Evolutionary conservation across 306 rosid genomes (phyloP).

Genomic region (Urtica urens): DNA sequence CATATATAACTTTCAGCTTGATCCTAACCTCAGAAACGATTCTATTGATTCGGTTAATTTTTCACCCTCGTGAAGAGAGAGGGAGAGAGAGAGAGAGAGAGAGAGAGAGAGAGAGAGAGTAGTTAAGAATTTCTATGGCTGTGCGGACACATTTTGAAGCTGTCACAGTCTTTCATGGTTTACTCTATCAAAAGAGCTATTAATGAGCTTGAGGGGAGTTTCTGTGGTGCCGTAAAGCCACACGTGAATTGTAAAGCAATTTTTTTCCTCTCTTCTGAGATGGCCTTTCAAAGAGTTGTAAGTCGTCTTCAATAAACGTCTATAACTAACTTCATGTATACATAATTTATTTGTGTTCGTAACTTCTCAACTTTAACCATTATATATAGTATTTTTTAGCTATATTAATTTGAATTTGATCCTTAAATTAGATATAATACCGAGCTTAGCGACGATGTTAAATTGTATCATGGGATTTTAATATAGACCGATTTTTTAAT

Average conservation of each 20-base stretch:
- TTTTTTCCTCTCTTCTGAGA: not conserved
- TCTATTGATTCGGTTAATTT: conserved; percentile 11
- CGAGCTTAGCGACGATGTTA: not conserved
- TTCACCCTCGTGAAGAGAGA: conserved; percentile 9
- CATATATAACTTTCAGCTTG: not conserved
- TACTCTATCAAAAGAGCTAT: not conserved
- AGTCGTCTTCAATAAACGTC: not conserved
- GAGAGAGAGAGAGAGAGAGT: too few relatives aligned
- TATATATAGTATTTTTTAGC: too few relatives aligned
- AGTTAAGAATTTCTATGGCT: conserved; percentile 6
- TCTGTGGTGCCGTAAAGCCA: conserved; percentile 26
- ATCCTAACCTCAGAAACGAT: conserved; percentile 5
- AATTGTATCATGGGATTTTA: too few relatives aligned
- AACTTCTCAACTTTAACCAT: too few relatives aligned
- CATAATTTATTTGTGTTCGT: not conserved
- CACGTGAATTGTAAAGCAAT: conserved; percentile 33
- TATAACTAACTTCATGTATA: not conserved
- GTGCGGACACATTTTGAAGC: conserved; percentile 10
- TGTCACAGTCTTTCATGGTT: conserved; percentile 7
- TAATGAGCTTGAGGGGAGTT: not conserved
- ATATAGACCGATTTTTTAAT: too few relatives aligned
- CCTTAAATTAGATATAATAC: not conserved
- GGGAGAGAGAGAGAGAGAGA: not conserved
- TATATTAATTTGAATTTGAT: too few relatives aligned
- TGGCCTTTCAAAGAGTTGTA: not conserved